Percentiles rank a stretch among this genome's conserved stretches.
phyloP scores from a whole-genome alignment of 495 filamentous ascomycete species.

The Hamigera avellanea region DNA sequence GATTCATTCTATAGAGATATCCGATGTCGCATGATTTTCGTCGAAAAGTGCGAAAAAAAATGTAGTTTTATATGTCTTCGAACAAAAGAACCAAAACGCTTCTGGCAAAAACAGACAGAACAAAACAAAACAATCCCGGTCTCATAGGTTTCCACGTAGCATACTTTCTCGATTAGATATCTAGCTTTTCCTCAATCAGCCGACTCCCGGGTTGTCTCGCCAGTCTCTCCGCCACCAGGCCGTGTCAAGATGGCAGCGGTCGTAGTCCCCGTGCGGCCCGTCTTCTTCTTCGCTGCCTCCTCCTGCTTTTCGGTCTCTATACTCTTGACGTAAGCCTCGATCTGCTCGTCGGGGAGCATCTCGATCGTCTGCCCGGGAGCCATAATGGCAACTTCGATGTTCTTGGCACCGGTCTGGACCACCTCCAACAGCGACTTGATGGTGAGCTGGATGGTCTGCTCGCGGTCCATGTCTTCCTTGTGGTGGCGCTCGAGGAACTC shows the following conservation, averaged over 20 bases:
- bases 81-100: too few species aligned
- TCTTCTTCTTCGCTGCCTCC: constrained; percentile 95
- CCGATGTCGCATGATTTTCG: too few species aligned
- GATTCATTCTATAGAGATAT: too few species aligned
- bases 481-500: constrained; percentile 98
- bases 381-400: constrained; percentile 99
- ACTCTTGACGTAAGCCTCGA: constrained; percentile 92
- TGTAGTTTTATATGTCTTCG: too few species aligned
- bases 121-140: too few species aligned
- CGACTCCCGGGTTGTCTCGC: constrained; percentile 10
- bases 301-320: constrained; percentile 99
- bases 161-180: too few species aligned
- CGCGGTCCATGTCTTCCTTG: constrained; percentile 90
- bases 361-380: constrained; percentile 83
- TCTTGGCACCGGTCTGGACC: constrained; percentile 97
- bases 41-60: too few species aligned
- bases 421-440: constrained; percentile 97
- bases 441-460: constrained; percentile 91
- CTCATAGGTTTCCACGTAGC: too few species aligned
- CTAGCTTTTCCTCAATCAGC: too few species aligned
- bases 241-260: constrained; percentile 66
- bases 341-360: constrained; percentile 91
- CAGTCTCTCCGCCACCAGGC: constrained; percentile 39
- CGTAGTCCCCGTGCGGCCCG: constrained; percentile 65
- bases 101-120: too few species aligned